Base-by-base conservation (phyloP, 2,329 filamentous ascomycete genomes). In the Pseudogymnoascus sp. region DNA sequence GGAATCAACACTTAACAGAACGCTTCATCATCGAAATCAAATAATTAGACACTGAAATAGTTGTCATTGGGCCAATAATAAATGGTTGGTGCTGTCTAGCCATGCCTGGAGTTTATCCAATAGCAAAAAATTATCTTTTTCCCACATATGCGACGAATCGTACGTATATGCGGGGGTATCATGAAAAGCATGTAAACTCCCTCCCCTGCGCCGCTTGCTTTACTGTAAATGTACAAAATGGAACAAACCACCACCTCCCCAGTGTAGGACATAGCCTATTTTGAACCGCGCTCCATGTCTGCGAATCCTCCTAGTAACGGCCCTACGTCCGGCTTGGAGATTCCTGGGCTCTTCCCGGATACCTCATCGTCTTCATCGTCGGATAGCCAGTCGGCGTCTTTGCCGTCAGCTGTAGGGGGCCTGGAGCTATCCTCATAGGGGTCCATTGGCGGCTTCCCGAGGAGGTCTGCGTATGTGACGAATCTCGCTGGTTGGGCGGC, bases 381-480 rank as follows among this genome's bases (percentile, higher is more conserved):
- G 29, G 72, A 73, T 61, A 70, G 68, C 87, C 84, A 70, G 83
- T 78, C 69, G 53, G 80, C 70, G 7, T 38, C 56, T 37, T 42
- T 46, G 19, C 35, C 56, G 17, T 61, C 56, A 17, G 38, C 26
- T 1, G 38, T 42, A 10, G 59, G 21, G 65, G 62, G 50, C 66
- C 66, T 37, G 65, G 67, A 63, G 68, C 11, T 70, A 64, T 63
- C 66, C 29, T 69, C 67, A 29, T 64, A 63, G 23, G 67, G 76
- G 15, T 77, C 73, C 35, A 76, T 72, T 15, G 80, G 80, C 9
- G 88, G 78, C 68, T 84, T 86, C 17, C 84, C 82, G 15, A 88
- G 78, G 59, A 88, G 80, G 67, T 82, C 81, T 68, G 86, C 83
- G 71, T 87, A 88, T 62, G 82, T 82, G 60, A 82, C 77, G 23